Base-by-base conservation (phyloP, 345 rosid genomes). In the Excoecaria agallocha region DNA sequence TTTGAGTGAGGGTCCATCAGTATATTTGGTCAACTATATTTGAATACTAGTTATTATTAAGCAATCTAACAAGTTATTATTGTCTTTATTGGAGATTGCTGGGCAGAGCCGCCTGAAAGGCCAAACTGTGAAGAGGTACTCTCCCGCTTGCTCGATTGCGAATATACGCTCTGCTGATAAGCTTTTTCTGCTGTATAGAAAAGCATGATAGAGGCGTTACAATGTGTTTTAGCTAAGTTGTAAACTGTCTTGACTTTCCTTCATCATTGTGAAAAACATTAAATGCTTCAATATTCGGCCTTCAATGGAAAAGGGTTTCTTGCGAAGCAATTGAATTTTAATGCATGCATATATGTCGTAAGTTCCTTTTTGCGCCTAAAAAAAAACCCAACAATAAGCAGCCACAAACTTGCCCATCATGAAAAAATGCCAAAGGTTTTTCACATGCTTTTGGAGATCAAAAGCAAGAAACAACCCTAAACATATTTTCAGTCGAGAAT, bases 111-210 rank as follows among this genome's bases (percentile, higher is more conserved):
- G 0, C 87, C 88, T 43, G 89, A 90, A 69, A 78, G 98, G 75
- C 99, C 98, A 11, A 87, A 84, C 81, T 96, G 97, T 69, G 91
- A 83, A 81, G 91, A 91, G 78, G 87, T 93, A 73, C 89, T 93
- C 35, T 71, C 93, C 71, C 97, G 97, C 46, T 85, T 96, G 89
- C 86, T 85, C 8, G 97, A 93, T 76, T 93, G 99, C 74, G 96
- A 93, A 82, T 85, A 86, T 77, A 73, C 91, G 7, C 86, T 84
- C 69, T 85, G 94, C 89, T 91, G 87, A 85, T 66, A 15, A 58
- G 59, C 58, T 51, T 64, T 77, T 83, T 71, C 79, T 74, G 76
- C 76, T 86, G 86, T 80, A 87, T 79, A 79, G 43, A 58, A 78
- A 80, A 75, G n/a, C 79, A 74, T 59, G 88, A 88, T 81, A 82